A percentile compares a stretch with the other conserved stretches of the same genome.
phyloP scores from a whole-genome alignment of 2,329 filamentous ascomycete species.

The Chaetomium sp. region DNA sequence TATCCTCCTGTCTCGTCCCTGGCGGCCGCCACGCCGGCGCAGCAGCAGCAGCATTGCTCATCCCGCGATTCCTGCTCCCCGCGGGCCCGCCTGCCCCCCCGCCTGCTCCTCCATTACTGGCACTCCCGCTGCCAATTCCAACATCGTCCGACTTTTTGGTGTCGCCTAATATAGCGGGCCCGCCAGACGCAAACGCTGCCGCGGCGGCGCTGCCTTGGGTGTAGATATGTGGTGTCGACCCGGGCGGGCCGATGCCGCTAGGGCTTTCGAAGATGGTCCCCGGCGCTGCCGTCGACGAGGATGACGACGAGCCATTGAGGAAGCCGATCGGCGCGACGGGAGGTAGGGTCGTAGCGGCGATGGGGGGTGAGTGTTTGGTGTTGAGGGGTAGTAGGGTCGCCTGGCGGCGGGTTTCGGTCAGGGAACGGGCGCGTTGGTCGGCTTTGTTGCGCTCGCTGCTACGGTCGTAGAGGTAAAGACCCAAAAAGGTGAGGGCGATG shows the following conservation, averaged over 20 bases:
- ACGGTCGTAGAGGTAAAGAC: slow-evolving; percentile 91
- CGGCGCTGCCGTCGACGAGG: too few species aligned
- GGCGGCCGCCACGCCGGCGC: slow-evolving; percentile 59
- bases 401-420: slow-evolving; percentile 41
- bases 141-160: slow-evolving; percentile 51
- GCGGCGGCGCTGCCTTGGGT: slow-evolving; percentile 9
- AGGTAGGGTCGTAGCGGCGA: neutral
- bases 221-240: neutral
- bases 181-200: slow-evolving; percentile 3
- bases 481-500: slow-evolving; percentile 82
- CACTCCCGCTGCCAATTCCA: too few species aligned
- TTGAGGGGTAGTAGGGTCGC: slow-evolving; percentile 62
- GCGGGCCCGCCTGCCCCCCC: slow-evolving; percentile 25
- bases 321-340: neutral
- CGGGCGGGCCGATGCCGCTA: slow-evolving; percentile 17
- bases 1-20: slow-evolving; percentile 80
- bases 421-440: slow-evolving; percentile 70
- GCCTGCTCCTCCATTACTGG: too few species aligned
- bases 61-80: slow-evolving; percentile 32
- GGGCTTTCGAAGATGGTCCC: slow-evolving; percentile 32
- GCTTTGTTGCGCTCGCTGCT: slow-evolving; percentile 83
- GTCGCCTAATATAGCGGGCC: slow-evolving; percentile 28
- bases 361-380: slow-evolving; percentile 32
- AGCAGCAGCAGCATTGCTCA: slow-evolving; percentile 34
- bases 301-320: slow-evolving; percentile 29